Conservation (phyloP, 305 asterid genomes). For the Solanum hybrid region DNA sequence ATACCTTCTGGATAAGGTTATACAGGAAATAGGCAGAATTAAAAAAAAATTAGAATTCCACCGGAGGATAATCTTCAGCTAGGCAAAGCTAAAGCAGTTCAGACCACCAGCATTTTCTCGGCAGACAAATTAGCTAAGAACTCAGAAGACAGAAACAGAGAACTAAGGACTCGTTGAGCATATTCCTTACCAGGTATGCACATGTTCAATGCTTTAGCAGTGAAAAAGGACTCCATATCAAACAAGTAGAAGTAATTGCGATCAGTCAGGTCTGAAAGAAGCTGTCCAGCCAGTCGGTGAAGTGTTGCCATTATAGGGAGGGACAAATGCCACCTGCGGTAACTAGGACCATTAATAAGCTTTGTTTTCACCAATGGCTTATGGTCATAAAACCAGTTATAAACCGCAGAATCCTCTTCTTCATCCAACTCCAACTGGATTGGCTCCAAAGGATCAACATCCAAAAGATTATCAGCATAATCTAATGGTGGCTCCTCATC, state of each 20-base stretch:
- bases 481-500: constrained; percentile 99
- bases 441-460: constrained; percentile 98
- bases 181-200: constrained; percentile 83
- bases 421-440: constrained; percentile 96
- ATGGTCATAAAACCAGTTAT: constrained; percentile 98
- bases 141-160: not conserved
- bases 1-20: not conserved
- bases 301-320: constrained; percentile 99
- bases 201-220: constrained; percentile 99
- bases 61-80: not conserved
- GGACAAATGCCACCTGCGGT: constrained; percentile 96
- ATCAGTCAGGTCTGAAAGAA: constrained; percentile 92
- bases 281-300: constrained; percentile 97
- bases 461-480: constrained; percentile 94
- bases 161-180: not conserved
- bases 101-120: not conserved
- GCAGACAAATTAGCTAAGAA: not conserved
- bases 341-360: constrained; percentile 97
- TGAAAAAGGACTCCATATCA: constrained; percentile 99
- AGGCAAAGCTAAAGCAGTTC: not conserved
- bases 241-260: constrained; percentile 92
- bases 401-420: constrained; percentile 97
- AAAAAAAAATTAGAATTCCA: not conserved
- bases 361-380: constrained; percentile 95
- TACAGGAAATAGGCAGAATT: not conserved